Conservation (phyloP, 176 grass and related monocot genomes). For the Aegilops longissima region DNA sequence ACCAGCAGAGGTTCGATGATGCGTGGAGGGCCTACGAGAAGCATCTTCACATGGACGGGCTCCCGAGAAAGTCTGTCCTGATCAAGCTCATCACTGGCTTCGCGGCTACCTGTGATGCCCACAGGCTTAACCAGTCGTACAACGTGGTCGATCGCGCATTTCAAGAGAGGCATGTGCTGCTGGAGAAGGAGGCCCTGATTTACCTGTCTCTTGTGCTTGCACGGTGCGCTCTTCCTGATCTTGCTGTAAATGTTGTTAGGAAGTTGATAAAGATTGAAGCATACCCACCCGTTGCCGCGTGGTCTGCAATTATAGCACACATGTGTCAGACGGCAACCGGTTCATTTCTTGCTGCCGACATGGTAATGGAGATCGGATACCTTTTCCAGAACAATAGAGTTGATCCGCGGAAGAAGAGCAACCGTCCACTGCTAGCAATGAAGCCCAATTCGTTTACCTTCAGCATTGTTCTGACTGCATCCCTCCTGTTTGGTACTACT, state of each 20-base stretch:
- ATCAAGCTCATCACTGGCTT: slow-evolving; percentile 72
- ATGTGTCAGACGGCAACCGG: slow-evolving; percentile 73
- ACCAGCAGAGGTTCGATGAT: slow-evolving; percentile 65
- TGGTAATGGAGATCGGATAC: slow-evolving; percentile 77
- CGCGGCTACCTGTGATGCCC: slow-evolving; percentile 51
- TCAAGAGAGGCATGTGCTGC: slow-evolving; percentile 42
- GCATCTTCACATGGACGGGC: slow-evolving; percentile 60
- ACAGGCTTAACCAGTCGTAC: slow-evolving; percentile 71
- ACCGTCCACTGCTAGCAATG: slow-evolving; percentile 59
- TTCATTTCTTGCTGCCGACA: slow-evolving; percentile 62
- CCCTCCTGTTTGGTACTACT: slow-evolving; percentile 67
- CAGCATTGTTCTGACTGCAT: slow-evolving; percentile 65
- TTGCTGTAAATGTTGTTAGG: slow-evolving; percentile 79
- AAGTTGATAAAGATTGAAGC: slow-evolving; percentile 73
- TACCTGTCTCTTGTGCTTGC: slow-evolving; percentile 74
- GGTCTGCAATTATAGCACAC: slow-evolving; percentile 64
- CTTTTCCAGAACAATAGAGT: slow-evolving; percentile 80
- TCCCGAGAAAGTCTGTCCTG: slow-evolving; percentile 66
- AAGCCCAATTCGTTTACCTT: slow-evolving; percentile 74
- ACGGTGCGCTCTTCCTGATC: slow-evolving; percentile 44
- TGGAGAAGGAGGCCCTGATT: slow-evolving; percentile 74
- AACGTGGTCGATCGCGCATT: slow-evolving; percentile 49
- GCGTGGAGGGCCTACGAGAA: slow-evolving; percentile 79
- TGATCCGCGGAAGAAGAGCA: slow-evolving; percentile 76
- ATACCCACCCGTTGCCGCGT: slow-evolving; percentile 66